Evolutionary conservation across 169 alveolate genomes (phyloP).

Genomic region (Cryptosporidium canis): DNA sequence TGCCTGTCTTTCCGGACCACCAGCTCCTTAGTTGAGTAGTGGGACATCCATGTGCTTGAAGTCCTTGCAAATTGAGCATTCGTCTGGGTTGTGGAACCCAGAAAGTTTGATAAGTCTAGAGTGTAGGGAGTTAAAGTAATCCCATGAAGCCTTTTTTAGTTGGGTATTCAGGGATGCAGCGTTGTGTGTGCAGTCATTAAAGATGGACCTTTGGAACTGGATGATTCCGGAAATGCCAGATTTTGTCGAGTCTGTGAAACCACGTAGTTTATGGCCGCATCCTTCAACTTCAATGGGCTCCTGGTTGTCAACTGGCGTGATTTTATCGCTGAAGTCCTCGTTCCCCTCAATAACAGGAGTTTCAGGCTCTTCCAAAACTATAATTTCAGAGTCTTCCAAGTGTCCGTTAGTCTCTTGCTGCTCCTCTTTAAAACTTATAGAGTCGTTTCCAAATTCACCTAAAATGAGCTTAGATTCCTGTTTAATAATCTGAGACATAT

Average conservation of each 20-base stretch:
- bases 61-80: constrained; percentile 62
- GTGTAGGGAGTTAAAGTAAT: constrained; percentile 13
- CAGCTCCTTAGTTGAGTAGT: constrained; percentile 10
- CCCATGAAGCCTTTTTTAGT: not conserved
- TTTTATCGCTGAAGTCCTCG: not conserved
- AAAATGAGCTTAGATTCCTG: constrained; percentile 36
- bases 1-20: too few relatives aligned
- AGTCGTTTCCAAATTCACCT: not conserved
- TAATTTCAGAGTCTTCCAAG: constrained; percentile 5
- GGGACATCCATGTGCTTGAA: constrained; percentile 60
- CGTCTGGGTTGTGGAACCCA: constrained; percentile 64
- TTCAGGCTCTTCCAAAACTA: constrained; percentile 11
- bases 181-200: not conserved
- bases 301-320: not conserved
- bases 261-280: not conserved
- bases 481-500: not conserved
- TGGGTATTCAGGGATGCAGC: not conserved
- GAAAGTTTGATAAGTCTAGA: constrained; percentile 28
- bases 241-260: not conserved
- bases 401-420: constrained; percentile 29
- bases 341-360: not conserved
- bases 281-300: constrained; percentile 1
- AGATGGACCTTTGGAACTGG: not conserved
- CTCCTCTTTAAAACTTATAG: constrained; percentile 2
- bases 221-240: not conserved